Conservation (phyloP, 2,329 filamentous ascomycete genomes). For the Penicillium janthinellum region DNA sequence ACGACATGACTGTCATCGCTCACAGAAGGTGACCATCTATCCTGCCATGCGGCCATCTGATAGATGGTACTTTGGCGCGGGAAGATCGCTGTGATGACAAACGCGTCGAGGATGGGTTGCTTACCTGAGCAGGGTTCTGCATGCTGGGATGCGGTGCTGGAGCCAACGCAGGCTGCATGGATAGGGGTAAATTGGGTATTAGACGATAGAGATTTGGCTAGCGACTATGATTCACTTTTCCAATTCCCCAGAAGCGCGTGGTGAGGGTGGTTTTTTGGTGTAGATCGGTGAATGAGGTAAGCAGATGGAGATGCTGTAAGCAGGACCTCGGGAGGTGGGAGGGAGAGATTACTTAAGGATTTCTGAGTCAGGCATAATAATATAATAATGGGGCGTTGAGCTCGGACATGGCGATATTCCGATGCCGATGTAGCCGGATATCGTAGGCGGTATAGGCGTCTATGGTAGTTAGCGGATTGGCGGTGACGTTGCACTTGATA, state of each 20-base stretch:
- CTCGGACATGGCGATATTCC: background rate
- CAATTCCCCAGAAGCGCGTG: slow-evolving; percentile 6
- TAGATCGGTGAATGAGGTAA: slow-evolving; percentile 28
- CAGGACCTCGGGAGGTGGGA: slow-evolving; percentile 25
- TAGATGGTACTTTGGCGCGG: slow-evolving; percentile 20
- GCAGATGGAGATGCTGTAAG: slow-evolving; percentile 40
- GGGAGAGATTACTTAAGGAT: slow-evolving; percentile 26
- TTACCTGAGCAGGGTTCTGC: slow-evolving; percentile 58
- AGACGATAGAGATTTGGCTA: slow-evolving; percentile 3
- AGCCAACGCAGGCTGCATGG: slow-evolving; percentile 51
- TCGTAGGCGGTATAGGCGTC: background rate
- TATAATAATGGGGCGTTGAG: background rate
- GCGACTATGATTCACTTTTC: background rate
- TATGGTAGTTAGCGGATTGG: no score
- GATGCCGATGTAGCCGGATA: background rate
- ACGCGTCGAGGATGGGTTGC: slow-evolving; percentile 40
- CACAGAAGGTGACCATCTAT: background rate
- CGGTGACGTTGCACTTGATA: no score
- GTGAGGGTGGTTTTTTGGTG: slow-evolving; percentile 20
- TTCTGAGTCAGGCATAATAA: slow-evolving; percentile 12
- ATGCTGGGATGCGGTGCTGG: slow-evolving; percentile 53
- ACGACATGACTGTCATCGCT: slow-evolving; percentile 1
- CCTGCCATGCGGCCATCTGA: slow-evolving; percentile 2
- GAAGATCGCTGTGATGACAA: slow-evolving; percentile 40
- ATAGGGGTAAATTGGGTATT: slow-evolving; percentile 20